These are phyloP conservation scores for Amanita rubescens DNA, from an alignment of 768 basidiomycete genomes.

Conservation along the genomic window DNA sequence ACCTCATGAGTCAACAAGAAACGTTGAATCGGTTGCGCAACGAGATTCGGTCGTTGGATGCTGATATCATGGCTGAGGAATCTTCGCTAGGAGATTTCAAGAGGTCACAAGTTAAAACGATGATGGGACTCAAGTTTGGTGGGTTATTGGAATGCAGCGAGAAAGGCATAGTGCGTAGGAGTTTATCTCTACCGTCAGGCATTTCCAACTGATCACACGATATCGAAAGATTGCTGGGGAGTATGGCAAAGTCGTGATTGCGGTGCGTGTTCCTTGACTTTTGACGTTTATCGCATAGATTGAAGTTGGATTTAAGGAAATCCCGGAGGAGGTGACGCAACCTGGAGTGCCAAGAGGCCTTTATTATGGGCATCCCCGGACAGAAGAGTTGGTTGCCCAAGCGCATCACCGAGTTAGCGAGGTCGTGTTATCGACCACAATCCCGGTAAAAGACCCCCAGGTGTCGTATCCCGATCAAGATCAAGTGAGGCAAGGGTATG, in stretches of 20 bases:
- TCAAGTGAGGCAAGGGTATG: neutral
- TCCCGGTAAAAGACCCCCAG: slow-evolving; percentile 22
- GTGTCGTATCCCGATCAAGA: neutral
- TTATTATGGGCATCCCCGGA: slow-evolving; percentile 62
- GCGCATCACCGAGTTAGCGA: slow-evolving; percentile 49
- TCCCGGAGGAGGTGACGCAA: slow-evolving; percentile 72
- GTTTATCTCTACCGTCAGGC: neutral
- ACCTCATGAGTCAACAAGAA: slow-evolving; percentile 66
- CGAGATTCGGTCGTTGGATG: slow-evolving; percentile 72
- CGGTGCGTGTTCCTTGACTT: slow-evolving; percentile 21
- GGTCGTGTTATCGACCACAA: slow-evolving; percentile 35
- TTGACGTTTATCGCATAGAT: neutral
- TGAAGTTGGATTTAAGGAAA: slow-evolving; percentile 41
- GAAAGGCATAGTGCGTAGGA: slow-evolving; percentile 51
- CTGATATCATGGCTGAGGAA: slow-evolving; percentile 80
- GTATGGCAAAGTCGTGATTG: slow-evolving; percentile 43
- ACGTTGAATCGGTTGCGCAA: slow-evolving; percentile 60
- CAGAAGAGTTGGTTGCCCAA: slow-evolving; percentile 55
- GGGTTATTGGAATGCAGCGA: slow-evolving; percentile 79
- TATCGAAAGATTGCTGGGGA: slow-evolving; percentile 42
- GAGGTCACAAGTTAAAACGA: slow-evolving; percentile 55
- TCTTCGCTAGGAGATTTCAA: slow-evolving; percentile 79
- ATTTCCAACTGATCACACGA: neutral
- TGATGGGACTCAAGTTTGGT: slow-evolving; percentile 83
- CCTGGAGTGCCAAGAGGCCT: slow-evolving; percentile 71